Conservation (phyloP, 345 rosid species). For the Syzygium aqueum region DNA sequence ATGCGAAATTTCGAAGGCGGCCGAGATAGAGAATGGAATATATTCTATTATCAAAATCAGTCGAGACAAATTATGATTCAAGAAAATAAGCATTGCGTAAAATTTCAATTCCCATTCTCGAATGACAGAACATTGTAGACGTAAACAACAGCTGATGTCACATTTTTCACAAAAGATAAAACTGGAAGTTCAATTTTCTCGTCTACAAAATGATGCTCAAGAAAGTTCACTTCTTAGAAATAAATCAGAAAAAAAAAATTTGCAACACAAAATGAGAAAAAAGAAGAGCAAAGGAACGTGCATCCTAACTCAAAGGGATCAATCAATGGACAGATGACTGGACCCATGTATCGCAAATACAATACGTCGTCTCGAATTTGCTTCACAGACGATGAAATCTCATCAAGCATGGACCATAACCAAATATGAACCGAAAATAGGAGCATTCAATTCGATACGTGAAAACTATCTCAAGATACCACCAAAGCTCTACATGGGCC, state of each 20-base stretch:
- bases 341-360: background rate
- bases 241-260: background rate
- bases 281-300: background rate
- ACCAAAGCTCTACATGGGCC: no score
- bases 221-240: background rate
- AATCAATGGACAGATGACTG: background rate
- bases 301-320: background rate
- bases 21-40: background rate
- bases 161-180: background rate
- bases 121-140: background rate
- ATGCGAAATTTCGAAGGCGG: rapidly evolving
- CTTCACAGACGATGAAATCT: background rate
- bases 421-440: background rate
- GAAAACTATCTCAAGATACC: background rate
- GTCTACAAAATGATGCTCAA: background rate
- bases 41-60: background rate
- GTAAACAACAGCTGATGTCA: background rate
- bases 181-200: background rate
- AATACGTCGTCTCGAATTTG: background rate
- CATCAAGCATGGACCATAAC: background rate
- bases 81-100: background rate
- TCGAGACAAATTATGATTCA: background rate
- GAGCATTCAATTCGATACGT: background rate
- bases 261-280: background rate
- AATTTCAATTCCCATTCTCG: background rate